phyloP scores from a whole-genome alignment of 2,329 filamentous ascomycete genomes.

The Trichoderma pleuroti region DNA sequence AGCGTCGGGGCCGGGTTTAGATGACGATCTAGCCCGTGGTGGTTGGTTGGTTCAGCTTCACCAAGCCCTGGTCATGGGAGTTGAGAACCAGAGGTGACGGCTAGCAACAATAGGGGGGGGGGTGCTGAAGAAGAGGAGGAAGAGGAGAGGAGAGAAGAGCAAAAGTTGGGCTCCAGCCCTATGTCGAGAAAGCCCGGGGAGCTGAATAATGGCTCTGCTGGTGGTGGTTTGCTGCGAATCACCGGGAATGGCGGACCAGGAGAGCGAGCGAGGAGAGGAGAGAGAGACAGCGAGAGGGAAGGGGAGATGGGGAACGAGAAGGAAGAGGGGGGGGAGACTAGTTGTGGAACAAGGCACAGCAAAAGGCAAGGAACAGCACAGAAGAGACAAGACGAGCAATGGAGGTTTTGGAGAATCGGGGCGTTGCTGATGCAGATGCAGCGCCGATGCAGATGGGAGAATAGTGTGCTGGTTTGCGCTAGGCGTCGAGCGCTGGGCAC shows the following conservation, averaged over 20 bases:
- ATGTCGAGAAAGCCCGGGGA: neutral
- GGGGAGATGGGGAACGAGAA: neutral
- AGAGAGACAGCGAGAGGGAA: neutral
- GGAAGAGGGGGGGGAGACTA: neutral
- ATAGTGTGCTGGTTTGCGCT: neutral
- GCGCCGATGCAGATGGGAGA: constrained; percentile 1
- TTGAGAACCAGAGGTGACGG: neutral
- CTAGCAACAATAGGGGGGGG: neutral
- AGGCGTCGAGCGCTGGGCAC: neutral
- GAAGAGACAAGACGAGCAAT: neutral
- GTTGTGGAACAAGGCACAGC: neutral
- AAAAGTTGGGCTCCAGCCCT: neutral
- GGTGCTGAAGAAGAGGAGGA: neutral
- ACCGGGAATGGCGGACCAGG: neutral
- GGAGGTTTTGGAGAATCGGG: neutral
- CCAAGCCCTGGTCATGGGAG: neutral
- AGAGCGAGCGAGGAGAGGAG: neutral
- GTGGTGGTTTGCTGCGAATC: neutral
- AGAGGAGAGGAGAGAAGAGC: neutral
- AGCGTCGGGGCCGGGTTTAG: neutral
- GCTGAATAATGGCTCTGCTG: neutral
- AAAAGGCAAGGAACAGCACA: neutral
- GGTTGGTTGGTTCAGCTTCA: neutral
- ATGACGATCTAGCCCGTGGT: neutral
- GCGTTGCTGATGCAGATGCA: neutral